A percentile compares a stretch with the other conserved stretches of the same genome.
These are phyloP conservation scores for Alloteropsis semialata DNA, from an alignment of 176 grass and related monocot genomes.

Conservation along the genomic window DNA sequence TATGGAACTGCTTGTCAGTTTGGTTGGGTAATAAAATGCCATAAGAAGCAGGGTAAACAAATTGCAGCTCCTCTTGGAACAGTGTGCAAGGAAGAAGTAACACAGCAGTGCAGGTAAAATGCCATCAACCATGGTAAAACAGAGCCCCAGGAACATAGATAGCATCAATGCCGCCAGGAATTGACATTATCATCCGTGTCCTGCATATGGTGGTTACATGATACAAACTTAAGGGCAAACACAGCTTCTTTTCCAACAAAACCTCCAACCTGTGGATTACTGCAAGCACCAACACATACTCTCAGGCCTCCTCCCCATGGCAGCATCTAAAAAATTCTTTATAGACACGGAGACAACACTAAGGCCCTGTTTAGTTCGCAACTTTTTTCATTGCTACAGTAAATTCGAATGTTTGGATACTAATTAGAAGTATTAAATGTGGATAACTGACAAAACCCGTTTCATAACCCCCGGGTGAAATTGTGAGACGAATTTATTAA, in stretches of 20 bases:
- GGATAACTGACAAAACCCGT: too few relatives aligned
- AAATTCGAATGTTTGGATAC: too few relatives aligned
- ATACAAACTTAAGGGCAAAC: neutral
- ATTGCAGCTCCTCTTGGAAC: neutral
- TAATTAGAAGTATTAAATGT: too few relatives aligned
- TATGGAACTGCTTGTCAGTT: too few relatives aligned
- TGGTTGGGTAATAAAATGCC: neutral
- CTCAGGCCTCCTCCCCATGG: neutral
- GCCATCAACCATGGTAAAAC: neutral
- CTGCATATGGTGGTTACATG: neutral
- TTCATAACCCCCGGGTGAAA: too few relatives aligned
- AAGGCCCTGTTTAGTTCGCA: too few relatives aligned
- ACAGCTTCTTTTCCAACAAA: neutral
- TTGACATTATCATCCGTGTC: neutral
- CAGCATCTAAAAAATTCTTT: neutral
- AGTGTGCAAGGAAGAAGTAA: too few relatives aligned
- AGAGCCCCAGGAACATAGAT: neutral
- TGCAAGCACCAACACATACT: neutral
- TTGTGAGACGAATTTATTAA: too few relatives aligned
- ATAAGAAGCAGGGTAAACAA: neutral
- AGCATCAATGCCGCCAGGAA: neutral
- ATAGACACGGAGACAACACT: neutral
- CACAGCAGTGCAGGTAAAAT: too few relatives aligned
- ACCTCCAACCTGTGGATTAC: neutral
- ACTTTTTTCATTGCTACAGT: too few relatives aligned